These are phyloP conservation scores for Puccinia horiana DNA, from an alignment of 1,284 basidiomycete genomes.

Conservation along the genomic window DNA sequence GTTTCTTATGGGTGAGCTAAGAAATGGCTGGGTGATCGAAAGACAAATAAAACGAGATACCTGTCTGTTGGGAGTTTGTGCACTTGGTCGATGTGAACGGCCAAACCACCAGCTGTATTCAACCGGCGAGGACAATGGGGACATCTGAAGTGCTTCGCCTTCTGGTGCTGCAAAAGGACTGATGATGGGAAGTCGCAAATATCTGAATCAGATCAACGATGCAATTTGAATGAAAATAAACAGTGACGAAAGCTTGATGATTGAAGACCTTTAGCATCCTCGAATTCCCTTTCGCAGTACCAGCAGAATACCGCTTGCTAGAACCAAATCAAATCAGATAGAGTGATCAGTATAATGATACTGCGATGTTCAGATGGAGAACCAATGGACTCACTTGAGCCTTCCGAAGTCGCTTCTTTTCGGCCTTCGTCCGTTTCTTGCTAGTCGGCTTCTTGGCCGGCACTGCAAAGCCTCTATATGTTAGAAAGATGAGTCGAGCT, in stretches of 20 bases:
- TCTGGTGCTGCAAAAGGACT: conserved; percentile 98
- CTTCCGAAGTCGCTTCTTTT: conserved; percentile 49
- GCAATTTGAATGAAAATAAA: conserved; percentile 36
- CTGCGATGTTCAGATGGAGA: neutral
- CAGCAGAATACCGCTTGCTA: conserved; percentile 66
- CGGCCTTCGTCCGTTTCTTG: conserved; percentile 50
- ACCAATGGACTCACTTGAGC: conserved; percentile 44
- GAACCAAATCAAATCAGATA: neutral
- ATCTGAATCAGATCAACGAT: neutral
- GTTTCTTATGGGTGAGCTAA: conserved; percentile 45
- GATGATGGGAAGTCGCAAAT: conserved; percentile 25
- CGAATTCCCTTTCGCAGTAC: conserved; percentile 98
- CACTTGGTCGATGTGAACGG: conserved; percentile 98
- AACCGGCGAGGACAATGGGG: conserved; percentile 90
- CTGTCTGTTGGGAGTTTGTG: conserved; percentile 96
- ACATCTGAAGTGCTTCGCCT: conserved; percentile 99
- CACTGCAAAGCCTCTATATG: conserved; percentile 1
- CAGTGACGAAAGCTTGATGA: conserved; percentile 15
- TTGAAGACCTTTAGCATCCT: conserved; percentile 84
- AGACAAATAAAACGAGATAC: conserved; percentile 63
- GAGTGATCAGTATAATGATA: neutral
- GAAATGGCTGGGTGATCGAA: neutral
- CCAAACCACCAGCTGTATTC: conserved; percentile 94
- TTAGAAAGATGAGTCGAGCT: neutral
- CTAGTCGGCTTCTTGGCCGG: conserved; percentile 46